phyloP scores from a whole-genome alignment of 2,329 filamentous ascomycete genomes.

The Acephala macrosclerotiorum region DNA sequence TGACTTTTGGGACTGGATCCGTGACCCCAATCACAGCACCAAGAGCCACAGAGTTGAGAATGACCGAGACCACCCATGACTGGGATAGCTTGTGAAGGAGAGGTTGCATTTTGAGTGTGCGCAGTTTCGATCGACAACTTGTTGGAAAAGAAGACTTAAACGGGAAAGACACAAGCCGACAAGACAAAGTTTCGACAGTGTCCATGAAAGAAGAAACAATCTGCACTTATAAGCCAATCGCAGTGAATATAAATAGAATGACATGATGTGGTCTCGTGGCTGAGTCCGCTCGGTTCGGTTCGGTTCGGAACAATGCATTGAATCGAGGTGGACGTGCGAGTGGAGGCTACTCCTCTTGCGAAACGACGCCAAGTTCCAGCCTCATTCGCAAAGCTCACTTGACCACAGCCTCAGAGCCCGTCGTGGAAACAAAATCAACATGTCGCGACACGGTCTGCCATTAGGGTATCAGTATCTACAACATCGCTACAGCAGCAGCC shows the following conservation, averaged over 20 bases:
- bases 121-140: too few species aligned
- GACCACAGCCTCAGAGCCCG: neutral
- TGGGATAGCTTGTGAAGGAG: neutral
- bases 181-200: too few species aligned
- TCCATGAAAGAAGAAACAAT: too few species aligned
- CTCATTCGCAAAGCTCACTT: neutral
- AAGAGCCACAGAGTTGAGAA: neutral
- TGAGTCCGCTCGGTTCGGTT: neutral
- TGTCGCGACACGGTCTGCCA: neutral
- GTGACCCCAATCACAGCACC: neutral
- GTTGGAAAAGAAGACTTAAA: too few species aligned
- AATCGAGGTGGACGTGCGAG: neutral
- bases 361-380: neutral
- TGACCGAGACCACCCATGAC: neutral
- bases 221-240: too few species aligned
- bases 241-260: too few species aligned
- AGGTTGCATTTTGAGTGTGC: neutral
- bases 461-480: constrained; percentile 21
- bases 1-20: neutral
- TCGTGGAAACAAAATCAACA: neutral
- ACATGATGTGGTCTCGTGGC: too few species aligned
- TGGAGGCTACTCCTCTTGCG: neutral
- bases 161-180: too few species aligned
- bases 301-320: neutral
- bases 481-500: constrained; percentile 27